Conservation (phyloP, 2,329 filamentous ascomycete genomes). For the Claviceps paspali region DNA sequence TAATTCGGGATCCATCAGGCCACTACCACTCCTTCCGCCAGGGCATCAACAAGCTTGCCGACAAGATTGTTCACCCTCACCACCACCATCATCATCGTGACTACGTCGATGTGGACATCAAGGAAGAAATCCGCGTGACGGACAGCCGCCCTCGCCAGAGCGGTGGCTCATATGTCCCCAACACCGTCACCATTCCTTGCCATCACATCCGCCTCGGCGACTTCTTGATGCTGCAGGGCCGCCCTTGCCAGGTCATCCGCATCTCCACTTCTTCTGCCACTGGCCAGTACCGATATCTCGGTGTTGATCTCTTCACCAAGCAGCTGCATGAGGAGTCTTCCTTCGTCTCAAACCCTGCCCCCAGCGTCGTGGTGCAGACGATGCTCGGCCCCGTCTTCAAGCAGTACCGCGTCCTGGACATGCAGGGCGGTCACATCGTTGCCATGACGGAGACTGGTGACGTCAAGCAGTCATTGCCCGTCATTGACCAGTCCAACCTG, state of each 20-base stretch:
- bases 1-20: conserved; percentile 23
- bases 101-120: conserved; percentile 32
- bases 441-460: conserved; percentile 99
- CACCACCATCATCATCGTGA: conserved; percentile 26
- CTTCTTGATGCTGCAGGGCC: conserved; percentile 96
- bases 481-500: conserved; percentile 90
- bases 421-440: conserved; percentile 72
- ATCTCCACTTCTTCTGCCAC: conserved; percentile 97
- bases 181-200: conserved; percentile 96
- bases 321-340: conserved; percentile 97
- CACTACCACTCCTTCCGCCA: conserved; percentile 44
- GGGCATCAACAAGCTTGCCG: conserved; percentile 40
- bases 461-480: conserved; percentile 87
- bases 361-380: conserved; percentile 95
- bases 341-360: conserved; percentile 92
- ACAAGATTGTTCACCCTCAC: conserved; percentile 35
- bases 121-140: conserved; percentile 12
- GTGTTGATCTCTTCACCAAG: conserved; percentile 99
- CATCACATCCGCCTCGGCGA: conserved; percentile 99
- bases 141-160: conserved; percentile 14
- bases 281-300: conserved; percentile 98
- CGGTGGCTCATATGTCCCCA: conserved; percentile 34
- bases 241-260: conserved; percentile 98
- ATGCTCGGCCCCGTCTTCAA: conserved; percentile 99
- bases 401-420: conserved; percentile 99